A percentile compares a stretch with the other conserved stretches of the same genome.
Conservation (phyloP, 805 yeast genomes). For the Barnettozyma sp. region DNA sequence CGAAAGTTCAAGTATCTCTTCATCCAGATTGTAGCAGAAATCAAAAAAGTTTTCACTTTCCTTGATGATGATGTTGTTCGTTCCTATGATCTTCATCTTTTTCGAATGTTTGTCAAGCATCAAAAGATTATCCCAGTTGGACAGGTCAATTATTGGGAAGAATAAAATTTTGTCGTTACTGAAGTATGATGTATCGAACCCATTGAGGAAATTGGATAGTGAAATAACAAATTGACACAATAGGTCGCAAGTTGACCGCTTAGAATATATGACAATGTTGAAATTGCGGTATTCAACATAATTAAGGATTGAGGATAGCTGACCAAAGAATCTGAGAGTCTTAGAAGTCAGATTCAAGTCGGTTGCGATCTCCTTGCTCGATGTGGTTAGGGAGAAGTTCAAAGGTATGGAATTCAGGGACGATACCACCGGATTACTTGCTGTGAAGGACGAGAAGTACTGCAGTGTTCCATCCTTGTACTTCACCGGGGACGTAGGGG, state of each 20-base stretch:
- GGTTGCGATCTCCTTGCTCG: conserved; percentile 17
- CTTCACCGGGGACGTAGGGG: conserved; percentile 12
- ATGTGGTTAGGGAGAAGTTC: conserved; percentile 19
- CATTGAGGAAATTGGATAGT: conserved; percentile 34
- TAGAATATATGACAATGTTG: conserved; percentile 35
- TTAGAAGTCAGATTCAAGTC: conserved; percentile 21
- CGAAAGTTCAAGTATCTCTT: conserved; percentile 28
- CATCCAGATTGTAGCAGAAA: conserved; percentile 52
- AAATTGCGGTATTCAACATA: conserved; percentile 33
- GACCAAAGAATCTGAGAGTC: conserved; percentile 25
- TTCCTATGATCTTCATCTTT: conserved; percentile 48
- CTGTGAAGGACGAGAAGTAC: conserved; percentile 27
- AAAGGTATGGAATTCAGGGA: conserved; percentile 29
- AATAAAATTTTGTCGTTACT: conserved; percentile 35
- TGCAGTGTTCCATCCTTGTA: conserved; percentile 21
- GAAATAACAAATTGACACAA: conserved; percentile 37
- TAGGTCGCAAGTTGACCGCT: conserved; percentile 29
- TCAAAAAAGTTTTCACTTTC: conserved; percentile 52
- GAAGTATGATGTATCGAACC: conserved; percentile 35
- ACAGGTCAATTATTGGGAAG: conserved; percentile 57
- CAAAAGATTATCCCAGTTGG: conserved; percentile 42
- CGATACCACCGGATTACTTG: conserved; percentile 29
- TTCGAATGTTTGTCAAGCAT: conserved; percentile 17
- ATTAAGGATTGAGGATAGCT: conserved; percentile 29
- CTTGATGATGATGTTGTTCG: conserved; percentile 60